phyloP scores from a whole-genome alignment of 163 green algal genomes.

The Volvox carteri region DNA sequence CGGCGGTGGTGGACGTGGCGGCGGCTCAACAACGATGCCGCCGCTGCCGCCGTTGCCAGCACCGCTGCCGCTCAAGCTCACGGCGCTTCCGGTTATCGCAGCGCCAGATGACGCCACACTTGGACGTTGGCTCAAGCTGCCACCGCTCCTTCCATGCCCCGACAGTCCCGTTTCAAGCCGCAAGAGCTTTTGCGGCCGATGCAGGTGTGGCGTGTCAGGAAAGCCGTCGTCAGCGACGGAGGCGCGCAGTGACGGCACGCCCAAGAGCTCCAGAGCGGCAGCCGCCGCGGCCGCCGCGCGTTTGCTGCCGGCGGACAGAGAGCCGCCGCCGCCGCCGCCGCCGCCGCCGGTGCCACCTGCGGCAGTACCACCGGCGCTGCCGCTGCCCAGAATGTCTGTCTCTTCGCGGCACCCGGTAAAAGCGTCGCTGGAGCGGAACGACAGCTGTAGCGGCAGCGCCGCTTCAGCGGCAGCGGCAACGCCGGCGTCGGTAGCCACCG shows the following conservation, averaged over 20 bases:
- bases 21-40: not conserved
- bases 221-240: not conserved
- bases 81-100: not conserved
- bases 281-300: slow-evolving; percentile 1
- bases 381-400: not conserved
- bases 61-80: not conserved
- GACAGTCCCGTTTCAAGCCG: not conserved
- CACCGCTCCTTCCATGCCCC: no score
- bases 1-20: not conserved
- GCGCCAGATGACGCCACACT: not conserved
- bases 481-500: not conserved
- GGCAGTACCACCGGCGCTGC: not conserved
- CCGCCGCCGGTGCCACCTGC: no score
- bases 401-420: not conserved
- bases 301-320: not conserved
- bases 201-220: not conserved
- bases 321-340: not conserved
- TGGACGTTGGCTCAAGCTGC: not conserved
- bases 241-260: not conserved
- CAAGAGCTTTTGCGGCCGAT: not conserved
- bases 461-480: not conserved
- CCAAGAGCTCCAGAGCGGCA: not conserved
- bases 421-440: not conserved
- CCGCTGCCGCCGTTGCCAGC: not conserved
- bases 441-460: not conserved